Base-by-base conservation (phyloP, 148 eudicot species). In the Rhododendron molle region DNA sequence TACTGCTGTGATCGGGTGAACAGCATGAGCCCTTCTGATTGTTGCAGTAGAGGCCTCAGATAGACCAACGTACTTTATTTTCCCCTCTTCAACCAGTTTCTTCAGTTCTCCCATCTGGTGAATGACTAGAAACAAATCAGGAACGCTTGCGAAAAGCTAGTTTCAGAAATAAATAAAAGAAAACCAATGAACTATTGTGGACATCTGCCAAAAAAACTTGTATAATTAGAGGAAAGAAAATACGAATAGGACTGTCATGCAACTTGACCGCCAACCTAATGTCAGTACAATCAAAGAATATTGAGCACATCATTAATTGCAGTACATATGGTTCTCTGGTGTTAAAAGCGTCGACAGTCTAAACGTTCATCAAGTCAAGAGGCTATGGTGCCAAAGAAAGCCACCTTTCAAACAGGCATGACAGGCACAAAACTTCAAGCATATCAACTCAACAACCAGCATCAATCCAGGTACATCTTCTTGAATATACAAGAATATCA, bases 61-160 rank as follows among this genome's bases (percentile, higher is more conserved):
- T 8, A 85, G 67, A 67, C 87, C 87, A 8, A 85, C 50, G 38
- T 85, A 85, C 44, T 85, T 85, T 18, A 85, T 85, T 36, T 85
- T 85, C 12, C 87, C 87, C 87, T 85, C 87, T 69, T 85, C 87
- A 65, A 85, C 78, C 30, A 85, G 83, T n/a, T 85, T 79, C n/a
- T 80, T 85, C 23, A 85, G 50, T 80, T 85, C 87, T 46, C 87
- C 78, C 83, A 85, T 85, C 83, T 85, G 69, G 16, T 43, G 23
- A 77, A 18, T 56, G 43, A 10, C 8, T 7, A 21, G 49, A 0
- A 4, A 80, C 50, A 14, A 47, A 46, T 78, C 13, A 44, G 18
- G 50, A 78, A 78, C 12, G 18, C 54, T 78, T 21, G 18, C 36
- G 3, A 28, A 69, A 69, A 69, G 74, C 74, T 69, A 28, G 74